A percentile compares a stretch with the other conserved stretches of the same genome.
phyloP scores from a whole-genome alignment of 768 basidiomycete genomes.

The Hebeloma cylindrosporum region DNA sequence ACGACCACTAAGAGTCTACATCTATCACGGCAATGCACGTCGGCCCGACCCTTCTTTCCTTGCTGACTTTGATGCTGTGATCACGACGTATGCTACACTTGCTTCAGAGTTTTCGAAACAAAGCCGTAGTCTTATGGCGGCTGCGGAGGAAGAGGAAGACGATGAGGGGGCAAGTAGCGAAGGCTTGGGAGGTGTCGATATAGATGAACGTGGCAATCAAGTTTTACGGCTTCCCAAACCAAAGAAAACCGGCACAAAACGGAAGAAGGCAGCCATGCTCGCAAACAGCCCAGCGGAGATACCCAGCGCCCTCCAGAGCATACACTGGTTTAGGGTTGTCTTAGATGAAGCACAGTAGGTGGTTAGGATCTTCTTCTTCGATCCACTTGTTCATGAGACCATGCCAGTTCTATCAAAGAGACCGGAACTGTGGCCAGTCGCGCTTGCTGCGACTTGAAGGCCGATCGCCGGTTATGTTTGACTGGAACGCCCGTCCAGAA shows the following conservation, averaged over 20 bases:
- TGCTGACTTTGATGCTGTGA: slow-evolving; percentile 93
- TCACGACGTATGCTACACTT: slow-evolving; percentile 95
- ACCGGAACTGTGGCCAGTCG: slow-evolving; percentile 90
- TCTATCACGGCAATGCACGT: slow-evolving; percentile 93
- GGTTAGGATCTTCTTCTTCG: not conserved
- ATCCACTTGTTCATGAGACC: slow-evolving; percentile 2
- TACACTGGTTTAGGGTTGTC: slow-evolving; percentile 96
- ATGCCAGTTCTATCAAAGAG: slow-evolving; percentile 89
- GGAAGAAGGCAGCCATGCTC: slow-evolving; percentile 52
- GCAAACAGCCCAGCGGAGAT: slow-evolving; percentile 41
- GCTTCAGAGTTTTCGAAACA: slow-evolving; percentile 96
- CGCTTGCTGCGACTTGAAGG: slow-evolving; percentile 92
- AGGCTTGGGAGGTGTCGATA: slow-evolving; percentile 58
- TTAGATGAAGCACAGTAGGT: slow-evolving; percentile 95
- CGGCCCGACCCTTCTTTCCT: slow-evolving; percentile 84
- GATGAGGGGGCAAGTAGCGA: slow-evolving; percentile 72
- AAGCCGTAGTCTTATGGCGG: slow-evolving; percentile 55
- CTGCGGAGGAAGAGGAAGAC: slow-evolving; percentile 67
- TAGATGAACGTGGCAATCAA: slow-evolving; percentile 68
- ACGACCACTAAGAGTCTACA: slow-evolving; percentile 75
- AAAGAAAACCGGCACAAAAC: slow-evolving; percentile 68
- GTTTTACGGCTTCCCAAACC: slow-evolving; percentile 58
- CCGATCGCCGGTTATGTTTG: slow-evolving; percentile 89
- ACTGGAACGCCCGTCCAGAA: slow-evolving; percentile 99
- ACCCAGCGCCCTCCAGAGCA: slow-evolving; percentile 84